Conservation (phyloP, 305 asterid genomes). For the Lippia alba region DNA sequence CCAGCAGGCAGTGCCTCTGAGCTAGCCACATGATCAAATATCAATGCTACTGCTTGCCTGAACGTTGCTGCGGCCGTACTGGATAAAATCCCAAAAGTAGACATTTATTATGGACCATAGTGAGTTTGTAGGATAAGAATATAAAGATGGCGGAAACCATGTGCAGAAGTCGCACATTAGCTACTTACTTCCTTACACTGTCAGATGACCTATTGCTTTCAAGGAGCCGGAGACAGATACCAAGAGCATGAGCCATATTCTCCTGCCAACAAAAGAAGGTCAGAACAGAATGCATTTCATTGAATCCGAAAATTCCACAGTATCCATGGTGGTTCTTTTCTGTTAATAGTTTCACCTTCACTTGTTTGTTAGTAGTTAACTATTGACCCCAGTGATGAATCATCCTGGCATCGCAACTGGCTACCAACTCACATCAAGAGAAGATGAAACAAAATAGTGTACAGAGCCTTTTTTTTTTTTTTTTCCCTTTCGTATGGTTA, state of each 20-base stretch:
- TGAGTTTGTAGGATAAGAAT: slow-evolving; percentile 29
- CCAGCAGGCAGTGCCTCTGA: slow-evolving; percentile 92
- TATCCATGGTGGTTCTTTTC: slow-evolving; percentile 21
- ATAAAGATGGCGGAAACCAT: slow-evolving; percentile 33
- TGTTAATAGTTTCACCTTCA: neutral
- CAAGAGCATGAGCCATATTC: slow-evolving; percentile 87
- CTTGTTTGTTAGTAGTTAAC: neutral
- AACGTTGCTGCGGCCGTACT: slow-evolving; percentile 99
- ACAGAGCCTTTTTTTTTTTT: too few relatives aligned
- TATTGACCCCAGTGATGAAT: too few relatives aligned
- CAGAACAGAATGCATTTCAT: slow-evolving; percentile 30
- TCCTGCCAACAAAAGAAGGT: slow-evolving; percentile 63
- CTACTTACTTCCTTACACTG: slow-evolving; percentile 94
- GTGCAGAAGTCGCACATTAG: slow-evolving; percentile 17
- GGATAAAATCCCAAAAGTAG: slow-evolving; percentile 48
- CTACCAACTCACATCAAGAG: too few relatives aligned
- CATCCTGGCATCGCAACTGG: too few relatives aligned
- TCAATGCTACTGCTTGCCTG: slow-evolving; percentile 98
- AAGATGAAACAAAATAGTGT: too few relatives aligned
- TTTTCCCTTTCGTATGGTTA: too few relatives aligned
- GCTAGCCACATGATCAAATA: slow-evolving; percentile 83
- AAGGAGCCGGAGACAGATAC: slow-evolving; percentile 93
- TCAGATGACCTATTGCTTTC: slow-evolving; percentile 94
- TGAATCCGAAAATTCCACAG: slow-evolving; percentile 23
- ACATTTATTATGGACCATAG: slow-evolving; percentile 24